Conservation (phyloP, 345 rosid species). For the Hibiscus tridactylites region DNA sequence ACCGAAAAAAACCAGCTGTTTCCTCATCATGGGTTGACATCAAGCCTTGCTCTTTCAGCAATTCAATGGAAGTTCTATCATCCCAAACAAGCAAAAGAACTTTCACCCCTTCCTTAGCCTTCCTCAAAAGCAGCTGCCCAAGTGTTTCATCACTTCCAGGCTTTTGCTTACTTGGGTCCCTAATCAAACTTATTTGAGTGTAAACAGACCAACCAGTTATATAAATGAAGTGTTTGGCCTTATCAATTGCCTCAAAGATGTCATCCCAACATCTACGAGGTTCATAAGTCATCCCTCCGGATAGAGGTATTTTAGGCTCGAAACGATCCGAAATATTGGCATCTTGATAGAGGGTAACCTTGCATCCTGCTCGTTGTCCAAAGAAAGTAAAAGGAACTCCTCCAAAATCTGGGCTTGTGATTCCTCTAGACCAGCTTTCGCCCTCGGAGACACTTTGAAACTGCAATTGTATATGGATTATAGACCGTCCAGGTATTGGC, state of each 20-base stretch:
- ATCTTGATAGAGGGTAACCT: constrained; percentile 75
- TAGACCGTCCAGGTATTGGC: constrained; percentile 37
- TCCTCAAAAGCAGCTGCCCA: constrained; percentile 51
- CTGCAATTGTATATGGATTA: constrained; percentile 38
- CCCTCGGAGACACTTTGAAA: constrained; percentile 28
- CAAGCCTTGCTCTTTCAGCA: constrained; percentile 37
- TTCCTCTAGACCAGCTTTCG: constrained; percentile 56
- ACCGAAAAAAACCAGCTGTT: constrained; percentile 40
- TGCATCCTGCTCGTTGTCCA: constrained; percentile 49
- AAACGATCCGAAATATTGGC: constrained; percentile 44
- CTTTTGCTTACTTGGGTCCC: constrained; percentile 38
- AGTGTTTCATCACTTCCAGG: constrained; percentile 27
- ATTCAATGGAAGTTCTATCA: constrained; percentile 49
- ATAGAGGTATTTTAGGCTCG: background rate
- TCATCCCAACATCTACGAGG: constrained; percentile 76
- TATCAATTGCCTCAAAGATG: constrained; percentile 49
- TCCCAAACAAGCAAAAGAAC: constrained; percentile 84
- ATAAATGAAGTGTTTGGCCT: constrained; percentile 59
- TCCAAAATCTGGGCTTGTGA: constrained; percentile 12
- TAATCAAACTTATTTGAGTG: constrained; percentile 39
- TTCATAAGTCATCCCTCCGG: constrained; percentile 19
- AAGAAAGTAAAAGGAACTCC: constrained; percentile 63
- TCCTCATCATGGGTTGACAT: constrained; percentile 79
- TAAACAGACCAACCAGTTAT: constrained; percentile 78
- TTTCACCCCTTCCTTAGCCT: constrained; percentile 51